These are phyloP conservation scores for Chytriomyces hyalinus DNA, from an alignment of 192 early-diverging fungal genomes.

Conservation along the genomic window DNA sequence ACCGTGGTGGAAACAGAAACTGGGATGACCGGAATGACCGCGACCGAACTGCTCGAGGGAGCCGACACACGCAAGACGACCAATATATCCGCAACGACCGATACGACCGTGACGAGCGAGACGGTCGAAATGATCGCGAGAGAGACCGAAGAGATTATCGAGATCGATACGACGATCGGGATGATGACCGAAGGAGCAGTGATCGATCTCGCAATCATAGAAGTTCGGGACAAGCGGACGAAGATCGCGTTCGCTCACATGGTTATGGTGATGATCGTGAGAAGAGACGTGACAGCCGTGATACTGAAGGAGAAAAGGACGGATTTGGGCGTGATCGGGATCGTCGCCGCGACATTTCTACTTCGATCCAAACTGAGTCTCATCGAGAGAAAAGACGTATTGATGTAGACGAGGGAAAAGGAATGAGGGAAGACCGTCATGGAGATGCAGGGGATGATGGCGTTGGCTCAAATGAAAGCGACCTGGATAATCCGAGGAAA, in stretches of 20 bases:
- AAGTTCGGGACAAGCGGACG: slow-evolving; percentile 1
- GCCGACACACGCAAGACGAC: slow-evolving; percentile 34
- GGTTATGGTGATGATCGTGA: neutral
- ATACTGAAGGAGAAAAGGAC: neutral
- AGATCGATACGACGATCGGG: slow-evolving; percentile 14
- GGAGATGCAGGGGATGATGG: neutral
- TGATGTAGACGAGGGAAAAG: neutral
- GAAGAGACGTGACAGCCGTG: neutral
- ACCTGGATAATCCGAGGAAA: neutral
- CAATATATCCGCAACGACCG: slow-evolving; percentile 25
- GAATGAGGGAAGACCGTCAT: neutral
- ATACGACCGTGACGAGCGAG: slow-evolving; percentile 31
- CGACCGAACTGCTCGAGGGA: slow-evolving; percentile 30
- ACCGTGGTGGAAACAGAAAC: slow-evolving; percentile 33
- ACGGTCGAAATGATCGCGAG: slow-evolving; percentile 11
- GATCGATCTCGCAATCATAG: slow-evolving; percentile 6
- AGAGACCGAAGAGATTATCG: slow-evolving; percentile 11
- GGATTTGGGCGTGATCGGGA: slow-evolving; percentile 8
- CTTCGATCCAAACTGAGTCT: neutral
- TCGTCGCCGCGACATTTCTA: neutral
- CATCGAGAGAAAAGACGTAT: neutral
- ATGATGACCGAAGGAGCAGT: slow-evolving; percentile 30
- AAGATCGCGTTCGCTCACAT: neutral
- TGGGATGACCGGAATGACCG: slow-evolving; percentile 31
- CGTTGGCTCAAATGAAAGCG: neutral